Base-by-base conservation (phyloP, 305 asterid species). In the Solanum hybrid region DNA sequence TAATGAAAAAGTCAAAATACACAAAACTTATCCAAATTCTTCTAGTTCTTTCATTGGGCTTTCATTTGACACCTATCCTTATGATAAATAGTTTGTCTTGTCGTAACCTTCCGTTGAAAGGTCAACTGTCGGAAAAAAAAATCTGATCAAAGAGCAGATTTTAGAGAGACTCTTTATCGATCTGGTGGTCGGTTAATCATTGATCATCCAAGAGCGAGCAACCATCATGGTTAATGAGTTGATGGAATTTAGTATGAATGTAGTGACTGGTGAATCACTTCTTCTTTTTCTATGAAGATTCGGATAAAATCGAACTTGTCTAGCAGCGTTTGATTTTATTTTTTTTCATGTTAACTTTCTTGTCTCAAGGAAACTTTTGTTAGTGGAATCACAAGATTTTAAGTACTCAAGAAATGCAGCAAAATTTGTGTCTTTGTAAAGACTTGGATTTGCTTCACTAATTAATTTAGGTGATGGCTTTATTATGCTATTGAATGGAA, bases 331-430 rank as follows among this genome's bases (percentile, higher is more conserved):
- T 6, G 32, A 69, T 22, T 64, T 10, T 11, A 1, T 51, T 60
- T 26, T 79, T 85, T 31, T 17, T 86, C 14, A 72, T 86, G 85
- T 77, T 90, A 96, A 73, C 90, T 92, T 95, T 91, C 97, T 92
- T 36, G 98, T 93, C 79, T 94, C 92, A 3, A 97, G 91, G 93
- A 97, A 96, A 76, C 89, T 95, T 92, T 94, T 96, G 10, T 93
- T 91, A 60, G 89, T 93, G 89, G 94, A 92, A 36, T 96, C 98
- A 40, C 94, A 89, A 0, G 98, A 90, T 77, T 91, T 92, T 6
- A 95, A 72, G 72, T 93, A 94, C 1, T 92, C 89, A 1, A 97
- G 90, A 34, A 97, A 97, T 89, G 88, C 90, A 5, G 95, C 93
- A 88, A 93, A 94, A 91, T 92, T 92, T 0, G 98, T 97, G 91